These are phyloP conservation scores for Acacia concinna DNA, from an alignment of 331 rosid species.

Conservation along the genomic window DNA sequence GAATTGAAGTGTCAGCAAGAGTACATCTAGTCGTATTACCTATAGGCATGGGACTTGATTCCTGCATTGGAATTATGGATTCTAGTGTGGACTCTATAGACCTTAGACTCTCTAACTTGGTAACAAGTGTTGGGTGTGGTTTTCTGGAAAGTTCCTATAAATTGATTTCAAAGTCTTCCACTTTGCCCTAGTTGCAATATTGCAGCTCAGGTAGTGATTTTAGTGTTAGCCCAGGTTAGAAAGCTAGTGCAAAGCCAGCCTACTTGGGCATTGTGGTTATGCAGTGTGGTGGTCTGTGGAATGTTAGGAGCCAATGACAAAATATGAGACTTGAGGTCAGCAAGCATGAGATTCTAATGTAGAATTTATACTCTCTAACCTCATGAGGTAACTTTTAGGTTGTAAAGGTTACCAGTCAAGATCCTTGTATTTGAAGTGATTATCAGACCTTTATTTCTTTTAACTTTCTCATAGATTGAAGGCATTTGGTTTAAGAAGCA, in stretches of 20 bases:
- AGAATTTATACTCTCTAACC: neutral
- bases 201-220: no score
- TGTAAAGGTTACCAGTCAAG: neutral
- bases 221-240: neutral
- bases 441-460: neutral
- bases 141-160: neutral
- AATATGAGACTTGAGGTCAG: neutral
- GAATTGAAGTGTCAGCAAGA: neutral
- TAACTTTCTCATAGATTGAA: conserved; percentile 6
- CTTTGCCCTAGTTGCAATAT: no score
- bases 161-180: neutral
- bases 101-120: neutral
- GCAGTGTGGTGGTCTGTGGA: neutral
- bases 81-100: neutral
- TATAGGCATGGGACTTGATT: neutral
- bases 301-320: neutral
- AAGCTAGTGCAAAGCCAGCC: neutral
- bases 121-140: neutral
- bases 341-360: neutral
- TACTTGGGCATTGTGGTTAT: neutral
- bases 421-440: conserved; percentile 6
- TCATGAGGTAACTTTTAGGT: neutral
- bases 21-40: neutral
- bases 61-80: neutral
- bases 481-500: conserved; percentile 16